Evolutionary conservation across 305 asterid species (phyloP).

Genomic region (Fraxinus greggii): DNA sequence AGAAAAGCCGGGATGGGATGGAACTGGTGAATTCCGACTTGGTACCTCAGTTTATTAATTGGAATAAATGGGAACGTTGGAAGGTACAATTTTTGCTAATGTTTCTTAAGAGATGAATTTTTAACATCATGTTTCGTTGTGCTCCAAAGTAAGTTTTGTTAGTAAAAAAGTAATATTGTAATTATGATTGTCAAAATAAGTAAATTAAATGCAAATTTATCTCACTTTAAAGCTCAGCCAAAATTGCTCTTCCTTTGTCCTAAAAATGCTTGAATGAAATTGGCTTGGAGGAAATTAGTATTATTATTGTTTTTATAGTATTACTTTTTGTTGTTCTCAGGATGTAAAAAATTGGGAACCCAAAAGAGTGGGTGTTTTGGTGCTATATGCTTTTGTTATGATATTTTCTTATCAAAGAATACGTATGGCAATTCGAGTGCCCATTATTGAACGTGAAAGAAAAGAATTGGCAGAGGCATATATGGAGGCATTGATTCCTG

Average conservation of each 20-base stretch:
- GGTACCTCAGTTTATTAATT: constrained; percentile 60
- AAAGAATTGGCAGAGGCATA: constrained; percentile 79
- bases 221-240: neutral
- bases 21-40: constrained; percentile 50
- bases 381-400: constrained; percentile 52
- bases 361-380: constrained; percentile 66
- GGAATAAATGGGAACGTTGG: constrained; percentile 90
- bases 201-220: neutral
- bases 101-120: neutral
- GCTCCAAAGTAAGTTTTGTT: neutral
- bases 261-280: neutral
- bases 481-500: constrained; percentile 96
- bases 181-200: neutral
- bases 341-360: constrained; percentile 82
- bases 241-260: neutral
- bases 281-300: neutral
- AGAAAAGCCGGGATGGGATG: constrained; percentile 35
- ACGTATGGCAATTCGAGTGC: constrained; percentile 69
- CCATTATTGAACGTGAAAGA: constrained; percentile 65
- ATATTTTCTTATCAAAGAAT: constrained; percentile 59
- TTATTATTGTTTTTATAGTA: neutral
- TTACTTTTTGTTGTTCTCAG: constrained; percentile 41
- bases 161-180: neutral
- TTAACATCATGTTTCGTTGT: neutral
- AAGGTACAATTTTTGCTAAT: constrained; percentile 49